Conservation (phyloP, 2,329 filamentous ascomycete genomes). For the Diaporthe helianthi region DNA sequence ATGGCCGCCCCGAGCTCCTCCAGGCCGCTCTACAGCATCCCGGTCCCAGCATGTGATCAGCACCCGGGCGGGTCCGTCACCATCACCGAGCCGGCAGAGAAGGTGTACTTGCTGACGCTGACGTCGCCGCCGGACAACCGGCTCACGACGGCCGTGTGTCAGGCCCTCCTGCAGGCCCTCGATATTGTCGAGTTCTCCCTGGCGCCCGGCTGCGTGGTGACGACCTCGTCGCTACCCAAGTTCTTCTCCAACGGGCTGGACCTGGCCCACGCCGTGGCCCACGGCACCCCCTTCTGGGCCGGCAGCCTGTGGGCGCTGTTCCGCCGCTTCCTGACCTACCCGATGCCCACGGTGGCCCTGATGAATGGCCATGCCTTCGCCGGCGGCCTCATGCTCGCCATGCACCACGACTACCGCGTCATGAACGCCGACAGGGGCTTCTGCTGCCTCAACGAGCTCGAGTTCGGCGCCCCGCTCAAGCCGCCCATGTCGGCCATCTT, state of each 20-base stretch:
- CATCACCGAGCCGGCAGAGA: constrained; percentile 65
- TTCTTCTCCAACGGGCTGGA: constrained; percentile 89
- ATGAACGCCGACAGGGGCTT: constrained; percentile 76
- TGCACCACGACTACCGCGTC: constrained; percentile 84
- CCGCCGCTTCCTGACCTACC: constrained; percentile 71
- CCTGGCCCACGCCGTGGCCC: constrained; percentile 67
- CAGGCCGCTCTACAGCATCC: constrained; percentile 64
- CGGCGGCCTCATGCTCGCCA: constrained; percentile 80
- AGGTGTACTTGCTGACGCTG: constrained; percentile 77
- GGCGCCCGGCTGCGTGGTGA: constrained; percentile 76
- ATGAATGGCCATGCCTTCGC: constrained; percentile 84
- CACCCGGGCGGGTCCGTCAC: constrained; percentile 65
- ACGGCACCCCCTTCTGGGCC: constrained; percentile 65
- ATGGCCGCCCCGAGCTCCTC: constrained; percentile 38
- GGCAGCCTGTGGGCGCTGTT: constrained; percentile 69
- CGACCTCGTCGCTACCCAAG: constrained; percentile 76
- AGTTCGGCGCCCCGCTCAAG: constrained; percentile 78
- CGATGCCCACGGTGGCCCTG: constrained; percentile 83
- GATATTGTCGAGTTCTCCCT: constrained; percentile 76
- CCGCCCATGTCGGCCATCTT: constrained; percentile 79
- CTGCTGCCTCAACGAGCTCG: constrained; percentile 81
- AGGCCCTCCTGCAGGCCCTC: constrained; percentile 72
- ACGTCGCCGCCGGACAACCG: constrained; percentile 78
- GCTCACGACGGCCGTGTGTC: constrained; percentile 72
- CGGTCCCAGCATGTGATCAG: constrained; percentile 54